Percentiles rank a stretch among this genome's conserved stretches.
phyloP scores from a whole-genome alignment of 371 early-diverging fungal genomes.

The Furculomyces boomerangus region DNA sequence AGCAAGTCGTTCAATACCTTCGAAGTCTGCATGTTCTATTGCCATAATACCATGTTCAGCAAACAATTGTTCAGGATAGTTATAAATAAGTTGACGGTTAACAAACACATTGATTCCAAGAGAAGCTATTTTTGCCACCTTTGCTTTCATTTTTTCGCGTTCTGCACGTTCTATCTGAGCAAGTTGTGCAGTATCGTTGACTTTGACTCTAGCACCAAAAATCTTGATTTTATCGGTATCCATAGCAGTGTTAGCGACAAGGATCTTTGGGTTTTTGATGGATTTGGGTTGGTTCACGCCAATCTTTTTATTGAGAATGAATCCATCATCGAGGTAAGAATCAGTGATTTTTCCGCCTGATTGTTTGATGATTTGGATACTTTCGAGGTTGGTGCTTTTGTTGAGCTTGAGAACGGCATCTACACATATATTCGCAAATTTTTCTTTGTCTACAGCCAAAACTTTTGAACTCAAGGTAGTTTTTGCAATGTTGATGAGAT shows the following conservation, averaged over 20 bases:
- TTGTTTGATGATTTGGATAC: conserved; percentile 99
- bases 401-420: conserved; percentile 91
- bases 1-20: conserved; percentile 96
- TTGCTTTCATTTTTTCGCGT: conserved; percentile 94
- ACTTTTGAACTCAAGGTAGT: conserved; percentile 98
- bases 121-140: conserved; percentile 95
- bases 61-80: conserved; percentile 98
- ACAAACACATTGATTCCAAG: conserved; percentile 98
- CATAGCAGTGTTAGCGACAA: conserved; percentile 98
- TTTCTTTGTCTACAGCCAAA: conserved; percentile 88
- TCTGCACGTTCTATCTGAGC: conserved; percentile 98
- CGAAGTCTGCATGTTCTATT: conserved; percentile 99
- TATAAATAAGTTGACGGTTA: conserved; percentile 99
- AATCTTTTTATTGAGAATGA: conserved; percentile 97
- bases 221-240: conserved; percentile 99
- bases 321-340: conserved; percentile 95
- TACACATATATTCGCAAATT: conserved; percentile 93
- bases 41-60: conserved; percentile 90
- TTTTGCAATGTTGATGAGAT: conserved; percentile 91
- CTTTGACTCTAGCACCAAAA: conserved; percentile 95
- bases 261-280: conserved; percentile 89
- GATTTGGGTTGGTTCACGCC: conserved; percentile 94
- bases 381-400: conserved; percentile 92
- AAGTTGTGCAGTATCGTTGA: conserved; percentile 92
- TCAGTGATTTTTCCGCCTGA: conserved; percentile 91